These are phyloP conservation scores for Xylaria arbuscula DNA, from an alignment of 2,329 filamentous ascomycete species.

Conservation along the genomic window DNA sequence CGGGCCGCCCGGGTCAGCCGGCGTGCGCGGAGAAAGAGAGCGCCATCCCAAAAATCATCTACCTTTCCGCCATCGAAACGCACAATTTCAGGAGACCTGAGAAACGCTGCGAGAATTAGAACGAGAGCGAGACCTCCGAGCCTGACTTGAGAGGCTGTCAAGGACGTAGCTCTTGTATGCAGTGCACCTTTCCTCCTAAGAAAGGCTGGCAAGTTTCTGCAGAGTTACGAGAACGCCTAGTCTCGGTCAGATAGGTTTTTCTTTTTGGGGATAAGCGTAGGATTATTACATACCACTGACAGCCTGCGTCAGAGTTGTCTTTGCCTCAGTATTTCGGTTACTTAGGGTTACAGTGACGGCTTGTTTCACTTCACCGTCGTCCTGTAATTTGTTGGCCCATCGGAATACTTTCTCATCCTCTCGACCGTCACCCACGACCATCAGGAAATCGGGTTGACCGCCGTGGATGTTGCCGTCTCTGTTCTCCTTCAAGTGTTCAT, in stretches of 20 bases:
- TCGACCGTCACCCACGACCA: conserved; percentile 89
- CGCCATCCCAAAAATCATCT: not conserved
- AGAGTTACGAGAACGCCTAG: conserved; percentile 63
- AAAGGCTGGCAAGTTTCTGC: conserved; percentile 60
- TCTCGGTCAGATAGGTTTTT: conserved; percentile 16
- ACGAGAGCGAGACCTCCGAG: conserved; percentile 18
- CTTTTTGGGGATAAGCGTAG: not conserved
- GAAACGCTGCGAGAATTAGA: not conserved
- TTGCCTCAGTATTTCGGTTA: conserved; percentile 87
- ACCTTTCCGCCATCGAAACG: not conserved
- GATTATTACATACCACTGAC: conserved; percentile 79
- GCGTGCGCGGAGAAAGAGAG: not conserved
- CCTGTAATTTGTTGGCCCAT: conserved; percentile 85
- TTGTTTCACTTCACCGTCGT: conserved; percentile 68
- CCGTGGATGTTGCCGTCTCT: conserved; percentile 46
- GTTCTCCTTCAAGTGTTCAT: conserved; percentile 65
- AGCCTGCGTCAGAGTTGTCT: conserved; percentile 86
- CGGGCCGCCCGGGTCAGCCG: not conserved
- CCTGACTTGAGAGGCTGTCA: conserved; percentile 36
- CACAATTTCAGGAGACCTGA: not conserved
- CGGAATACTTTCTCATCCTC: conserved; percentile 95
- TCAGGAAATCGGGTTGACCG: conserved; percentile 79
- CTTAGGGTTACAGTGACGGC: conserved; percentile 90
- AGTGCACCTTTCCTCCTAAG: conserved; percentile 47
- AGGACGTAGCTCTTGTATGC: conserved; percentile 31